A percentile compares a stretch with the other conserved stretches of the same genome.
Evolutionary conservation across 1,284 basidiomycete genomes (phyloP).

Genomic region (Malassezia arunalokei): DNA sequence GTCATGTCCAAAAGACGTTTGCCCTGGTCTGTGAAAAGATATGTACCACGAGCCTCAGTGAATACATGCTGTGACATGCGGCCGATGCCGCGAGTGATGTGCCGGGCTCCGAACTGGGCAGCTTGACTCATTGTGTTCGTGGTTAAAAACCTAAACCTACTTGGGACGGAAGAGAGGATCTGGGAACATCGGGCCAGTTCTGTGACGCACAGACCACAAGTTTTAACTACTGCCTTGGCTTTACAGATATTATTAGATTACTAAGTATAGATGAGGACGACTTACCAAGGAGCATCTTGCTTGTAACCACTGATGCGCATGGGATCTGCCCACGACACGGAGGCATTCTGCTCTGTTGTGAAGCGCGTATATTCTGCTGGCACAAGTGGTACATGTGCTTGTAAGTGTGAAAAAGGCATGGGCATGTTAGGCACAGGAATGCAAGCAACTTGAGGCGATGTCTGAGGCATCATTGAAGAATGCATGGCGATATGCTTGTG

Average conservation of each 20-base stretch:
- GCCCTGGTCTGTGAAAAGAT: constrained; percentile 31
- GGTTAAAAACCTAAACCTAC: no score
- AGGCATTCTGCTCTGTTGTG: background rate
- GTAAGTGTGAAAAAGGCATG: background rate
- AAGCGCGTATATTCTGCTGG: background rate
- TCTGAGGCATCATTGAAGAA: background rate
- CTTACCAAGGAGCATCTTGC: background rate
- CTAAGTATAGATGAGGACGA: no score
- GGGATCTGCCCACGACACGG: background rate
- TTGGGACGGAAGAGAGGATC: no score
- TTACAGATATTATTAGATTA: no score
- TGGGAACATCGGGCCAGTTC: no score
- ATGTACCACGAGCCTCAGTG: constrained; percentile 29
- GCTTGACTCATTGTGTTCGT: background rate
- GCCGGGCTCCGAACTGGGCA: constrained; percentile 24
- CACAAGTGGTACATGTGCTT: background rate
- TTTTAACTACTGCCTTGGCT: no score
- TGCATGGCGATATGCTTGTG: background rate
- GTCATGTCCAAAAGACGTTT: constrained; percentile 41
- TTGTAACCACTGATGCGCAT: background rate
- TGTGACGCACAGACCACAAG: no score
- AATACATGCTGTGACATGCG: constrained; percentile 36
- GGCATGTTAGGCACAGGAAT: background rate
- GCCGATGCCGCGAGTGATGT: constrained; percentile 40
- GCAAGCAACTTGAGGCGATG: background rate